Base-by-base conservation (phyloP, 371 early-diverging fungal genomes). In the Amoeboradix gromovi region DNA sequence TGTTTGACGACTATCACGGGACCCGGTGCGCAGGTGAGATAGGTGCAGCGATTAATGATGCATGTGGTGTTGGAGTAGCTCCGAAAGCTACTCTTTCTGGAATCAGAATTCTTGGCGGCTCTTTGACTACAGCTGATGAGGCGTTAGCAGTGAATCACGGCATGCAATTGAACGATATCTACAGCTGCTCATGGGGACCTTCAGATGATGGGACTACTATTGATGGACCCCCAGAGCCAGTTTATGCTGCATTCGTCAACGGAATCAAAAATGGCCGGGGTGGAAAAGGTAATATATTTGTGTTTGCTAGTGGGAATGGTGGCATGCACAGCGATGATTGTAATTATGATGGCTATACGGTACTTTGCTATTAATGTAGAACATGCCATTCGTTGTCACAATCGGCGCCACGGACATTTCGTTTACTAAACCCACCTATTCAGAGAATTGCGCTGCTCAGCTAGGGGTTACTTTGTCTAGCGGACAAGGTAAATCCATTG, bases 101-200 rank as follows among this genome's bases (percentile, higher is more conserved):
- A 5, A 48, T 48, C 22, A 48, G 48, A 48, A 48, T 48, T 48
- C 22, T 48, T 5, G 48, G 48, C 22, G 89, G 84, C 0, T 81
- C 80, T 1, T 81, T 96, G 31, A 88, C 88, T 0, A 90, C 91
- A 72, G 86, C 78, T 29, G 92, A 92, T 71, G 96, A 95, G 75
- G 90, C 93, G 0, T 76, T 82, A 0, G 88, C 94, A 2, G 82
- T 93, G 67, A 91, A 88, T 74, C 91, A 87, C 76, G 81, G 79
- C 30, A 86, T 80, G 73, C 85, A 95, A 69, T 77, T 84, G 16
- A 94, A 91, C 75, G 83, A 90, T 68, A 91, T 95, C 31, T 95
- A 88, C 77, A 88, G 89, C n/a, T 94, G 94, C 75, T 84, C 85
- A 30, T 95, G 94, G 94, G 96, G 96, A 0, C 96, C 96, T n/a